Evolutionary conservation across 2,329 filamentous ascomycete genomes (phyloP).

Genomic region (Xylariaceae sp.): DNA sequence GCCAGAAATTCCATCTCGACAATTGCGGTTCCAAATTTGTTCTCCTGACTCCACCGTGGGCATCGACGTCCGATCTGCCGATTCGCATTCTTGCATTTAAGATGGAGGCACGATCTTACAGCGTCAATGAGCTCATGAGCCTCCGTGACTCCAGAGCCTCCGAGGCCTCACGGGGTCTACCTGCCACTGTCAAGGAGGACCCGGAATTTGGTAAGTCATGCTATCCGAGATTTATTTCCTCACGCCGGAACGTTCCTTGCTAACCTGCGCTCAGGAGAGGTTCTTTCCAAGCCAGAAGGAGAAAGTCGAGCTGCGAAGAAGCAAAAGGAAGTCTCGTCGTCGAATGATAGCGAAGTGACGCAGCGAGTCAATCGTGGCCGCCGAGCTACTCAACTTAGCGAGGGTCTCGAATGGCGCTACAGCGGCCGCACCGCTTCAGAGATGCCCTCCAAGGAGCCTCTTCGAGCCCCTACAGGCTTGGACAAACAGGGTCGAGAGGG

Average conservation of each 20-base stretch:
- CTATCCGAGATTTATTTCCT: not conserved
- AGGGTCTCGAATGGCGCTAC: conserved; percentile 38
- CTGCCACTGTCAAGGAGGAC: conserved; percentile 29
- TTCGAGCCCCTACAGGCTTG: conserved; percentile 49
- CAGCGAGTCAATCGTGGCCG: conserved; percentile 32
- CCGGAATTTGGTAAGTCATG: conserved; percentile 38
- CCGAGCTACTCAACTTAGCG: conserved; percentile 7
- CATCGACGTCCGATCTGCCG: conserved; percentile 37
- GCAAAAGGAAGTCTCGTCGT: conserved; percentile 32
- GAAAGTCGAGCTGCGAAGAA: conserved; percentile 26
- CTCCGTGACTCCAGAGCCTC: conserved; percentile 29
- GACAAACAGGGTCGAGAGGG: conserved; percentile 56
- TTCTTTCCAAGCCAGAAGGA: conserved; percentile 29
- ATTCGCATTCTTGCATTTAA: conserved; percentile 37
- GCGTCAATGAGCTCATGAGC: conserved; percentile 41
- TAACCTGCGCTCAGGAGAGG: conserved; percentile 15
- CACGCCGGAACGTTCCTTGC: not conserved
- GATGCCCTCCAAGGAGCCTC: conserved; percentile 40
- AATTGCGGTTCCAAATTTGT: conserved; percentile 35
- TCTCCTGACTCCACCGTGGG: conserved; percentile 35
- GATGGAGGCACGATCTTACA: conserved; percentile 43
- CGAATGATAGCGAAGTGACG: conserved; percentile 35
- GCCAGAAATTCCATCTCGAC: conserved; percentile 12
- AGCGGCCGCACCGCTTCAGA: conserved; percentile 43
- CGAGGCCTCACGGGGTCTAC: conserved; percentile 6